Evolutionary conservation across 2,329 filamentous ascomycete genomes (phyloP).

Genomic region (Botrytis galanthina): DNA sequence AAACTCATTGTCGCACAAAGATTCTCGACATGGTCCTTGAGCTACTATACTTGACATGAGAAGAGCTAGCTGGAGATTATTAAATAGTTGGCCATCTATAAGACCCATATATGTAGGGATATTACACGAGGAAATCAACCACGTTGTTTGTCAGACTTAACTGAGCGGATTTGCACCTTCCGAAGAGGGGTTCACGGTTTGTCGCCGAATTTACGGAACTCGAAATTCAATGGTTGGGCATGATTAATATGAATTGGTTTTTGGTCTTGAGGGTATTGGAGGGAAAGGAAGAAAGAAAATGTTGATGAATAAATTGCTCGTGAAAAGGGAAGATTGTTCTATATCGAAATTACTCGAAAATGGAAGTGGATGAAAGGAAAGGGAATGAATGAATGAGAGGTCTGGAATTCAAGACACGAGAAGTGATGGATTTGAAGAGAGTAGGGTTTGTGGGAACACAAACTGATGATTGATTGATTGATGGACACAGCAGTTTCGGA

Average conservation of each 20-base stretch:
- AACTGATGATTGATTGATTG: background rate
- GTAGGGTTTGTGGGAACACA: background rate
- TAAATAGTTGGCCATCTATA: background rate
- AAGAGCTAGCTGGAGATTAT: background rate
- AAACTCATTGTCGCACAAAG: background rate
- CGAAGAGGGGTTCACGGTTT: background rate
- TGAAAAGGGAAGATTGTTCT: background rate
- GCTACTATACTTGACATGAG: background rate
- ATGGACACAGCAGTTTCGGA: background rate
- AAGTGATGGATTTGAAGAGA: background rate
- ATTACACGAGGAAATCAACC: background rate
- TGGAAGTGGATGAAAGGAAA: background rate
- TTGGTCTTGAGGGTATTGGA: background rate
- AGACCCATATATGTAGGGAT: background rate
- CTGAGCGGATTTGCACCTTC: background rate
- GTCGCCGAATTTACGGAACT: background rate
- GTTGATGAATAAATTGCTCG: background rate
- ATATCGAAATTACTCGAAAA: background rate
- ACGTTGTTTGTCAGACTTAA: background rate
- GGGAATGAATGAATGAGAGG: background rate
- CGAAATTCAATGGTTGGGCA: background rate
- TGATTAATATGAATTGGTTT: background rate
- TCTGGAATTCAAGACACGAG: background rate
- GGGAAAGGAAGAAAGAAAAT: background rate
- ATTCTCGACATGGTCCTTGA: conserved; percentile 9